Evolutionary conservation across 768 basidiomycete species (phyloP).

Genomic region (Hericium rajendrae): DNA sequence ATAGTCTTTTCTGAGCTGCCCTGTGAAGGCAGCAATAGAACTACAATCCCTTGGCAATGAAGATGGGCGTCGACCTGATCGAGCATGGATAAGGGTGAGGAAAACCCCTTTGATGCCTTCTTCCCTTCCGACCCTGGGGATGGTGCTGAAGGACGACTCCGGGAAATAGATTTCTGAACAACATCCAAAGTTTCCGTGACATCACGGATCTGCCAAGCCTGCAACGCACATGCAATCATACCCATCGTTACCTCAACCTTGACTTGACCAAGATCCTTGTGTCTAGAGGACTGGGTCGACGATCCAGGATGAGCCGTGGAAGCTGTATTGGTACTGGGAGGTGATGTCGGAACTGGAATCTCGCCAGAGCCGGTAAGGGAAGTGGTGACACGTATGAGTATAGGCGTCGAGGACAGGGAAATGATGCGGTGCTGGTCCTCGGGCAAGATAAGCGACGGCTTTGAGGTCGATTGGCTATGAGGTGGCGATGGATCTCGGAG

Average conservation of each 20-base stretch:
- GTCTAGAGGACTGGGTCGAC: slow-evolving; percentile 2
- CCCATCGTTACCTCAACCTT: slow-evolving; percentile 5
- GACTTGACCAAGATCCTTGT: not conserved
- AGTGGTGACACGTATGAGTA: slow-evolving; percentile 10
- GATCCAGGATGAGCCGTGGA: not conserved
- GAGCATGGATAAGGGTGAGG: slow-evolving; percentile 16
- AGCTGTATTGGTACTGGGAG: not conserved
- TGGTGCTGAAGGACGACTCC: not conserved
- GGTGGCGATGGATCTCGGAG: not conserved
- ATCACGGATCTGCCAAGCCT: slow-evolving; percentile 5
- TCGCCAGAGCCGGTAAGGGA: not conserved
- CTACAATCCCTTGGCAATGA: slow-evolving; percentile 34
- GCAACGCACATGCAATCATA: slow-evolving; percentile 13
- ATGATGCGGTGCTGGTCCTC: not conserved
- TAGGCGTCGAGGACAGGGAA: slow-evolving; percentile 9
- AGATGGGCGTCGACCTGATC: slow-evolving; percentile 25
- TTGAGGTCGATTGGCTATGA: not conserved
- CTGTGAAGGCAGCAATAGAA: slow-evolving; percentile 35
- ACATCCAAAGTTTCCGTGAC: slow-evolving; percentile 25
- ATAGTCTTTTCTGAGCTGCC: slow-evolving; percentile 2
- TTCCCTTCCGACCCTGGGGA: not conserved
- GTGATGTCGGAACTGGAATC: not conserved
- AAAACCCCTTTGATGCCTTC: slow-evolving; percentile 13
- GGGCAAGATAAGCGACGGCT: not conserved
- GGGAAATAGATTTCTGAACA: not conserved